Evolutionary conservation across 192 early-diverging fungal genomes (phyloP), one percentile per base, ranked within the genome.

Genomic region (Gaertneriomyces sp.): DNA sequence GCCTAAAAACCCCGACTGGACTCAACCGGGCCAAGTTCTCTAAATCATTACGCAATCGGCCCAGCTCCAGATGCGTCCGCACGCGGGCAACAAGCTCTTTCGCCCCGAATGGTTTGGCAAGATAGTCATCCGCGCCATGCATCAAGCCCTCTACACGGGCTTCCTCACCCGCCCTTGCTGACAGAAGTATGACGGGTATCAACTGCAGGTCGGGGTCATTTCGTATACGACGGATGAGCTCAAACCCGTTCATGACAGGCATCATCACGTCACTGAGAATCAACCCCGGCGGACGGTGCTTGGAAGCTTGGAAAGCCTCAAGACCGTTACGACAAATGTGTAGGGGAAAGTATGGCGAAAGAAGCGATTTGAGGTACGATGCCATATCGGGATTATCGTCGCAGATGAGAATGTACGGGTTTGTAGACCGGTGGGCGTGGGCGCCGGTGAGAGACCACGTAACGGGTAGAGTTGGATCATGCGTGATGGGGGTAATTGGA

Each of bases 191-290:
- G n/a, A 87, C 69, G 11, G 85, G 85, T 8, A 81, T 74, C 38
- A 63, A 63, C 62, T 73, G 70, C 7, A 76, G 75, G 5, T 56
- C 57, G 9, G 60, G 51, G n/a, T 76, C 45, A 19, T 45, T 53
- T 14, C 80, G 66, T 33, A 87, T 58, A 5, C 54, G 66, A 53
- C 72, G 70, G 2, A 82, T 55, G 9, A 87, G 61, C 11, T 76
- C 75, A 40, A 78, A 77, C 4, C 85, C 85, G 64, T 85, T 77
- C 78, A 87, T 74, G n/a, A 79, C 76, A 0, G 85, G 85, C 85
- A 87, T 87, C 56, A 76, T 83, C 1, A 85, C 75, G 69, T 85
- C 80, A 66, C 50, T 51, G 7, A 75, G 40, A 25, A 75, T 42
- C 33, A 72, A 39, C 61, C 72, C 74, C 1, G 61, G 60, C 17